Conservation (phyloP, 345 rosid genomes). For the Gossypium raimondii region DNA sequence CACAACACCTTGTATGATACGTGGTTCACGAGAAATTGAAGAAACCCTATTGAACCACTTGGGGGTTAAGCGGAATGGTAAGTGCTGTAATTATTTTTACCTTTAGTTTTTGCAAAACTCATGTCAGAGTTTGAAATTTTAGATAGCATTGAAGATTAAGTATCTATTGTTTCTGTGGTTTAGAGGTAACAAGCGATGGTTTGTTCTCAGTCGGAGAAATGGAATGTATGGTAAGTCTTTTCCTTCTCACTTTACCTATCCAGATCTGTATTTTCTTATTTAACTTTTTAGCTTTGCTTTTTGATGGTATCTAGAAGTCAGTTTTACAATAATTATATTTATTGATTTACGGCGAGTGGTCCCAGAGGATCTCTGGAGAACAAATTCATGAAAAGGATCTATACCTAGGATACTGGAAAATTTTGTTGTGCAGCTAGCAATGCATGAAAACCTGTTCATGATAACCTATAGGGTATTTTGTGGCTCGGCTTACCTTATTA, state of each 20-base stretch:
- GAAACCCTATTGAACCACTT: conserved; percentile 81
- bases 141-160: conserved; percentile 16
- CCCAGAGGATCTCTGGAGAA: neutral
- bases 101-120: neutral
- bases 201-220: conserved; percentile 98
- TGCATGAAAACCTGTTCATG: neutral
- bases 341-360: neutral
- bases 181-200: conserved; percentile 98
- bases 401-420: neutral
- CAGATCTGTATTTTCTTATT: neutral
- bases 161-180: conserved; percentile 21
- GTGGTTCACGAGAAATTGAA: conserved; percentile 91
- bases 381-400: neutral
- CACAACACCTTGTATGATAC: conserved; percentile 98
- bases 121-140: conserved; percentile 3
- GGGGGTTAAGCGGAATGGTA: conserved; percentile 97
- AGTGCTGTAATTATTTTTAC: conserved; percentile 19
- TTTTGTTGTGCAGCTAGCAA: neutral
- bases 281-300: neutral
- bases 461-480: neutral
- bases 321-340: neutral
- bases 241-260: neutral
- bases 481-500: neutral
- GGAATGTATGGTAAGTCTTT: conserved; percentile 91
- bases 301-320: neutral